Conservation (phyloP, 2,329 filamentous ascomycete species). For the Myriosclerotinia curreyana region DNA sequence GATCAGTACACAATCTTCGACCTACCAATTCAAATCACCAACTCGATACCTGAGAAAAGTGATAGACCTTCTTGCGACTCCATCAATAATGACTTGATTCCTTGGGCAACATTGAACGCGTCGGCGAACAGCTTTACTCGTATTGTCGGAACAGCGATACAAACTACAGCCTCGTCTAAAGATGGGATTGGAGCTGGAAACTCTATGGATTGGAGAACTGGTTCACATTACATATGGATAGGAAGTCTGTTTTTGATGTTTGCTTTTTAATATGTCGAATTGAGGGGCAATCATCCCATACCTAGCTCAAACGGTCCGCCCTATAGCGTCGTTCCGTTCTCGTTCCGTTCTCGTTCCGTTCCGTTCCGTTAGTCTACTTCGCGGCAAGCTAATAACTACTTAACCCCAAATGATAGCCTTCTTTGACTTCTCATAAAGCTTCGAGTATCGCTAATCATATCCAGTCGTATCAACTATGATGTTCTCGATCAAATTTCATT, state of each 20-base stretch:
- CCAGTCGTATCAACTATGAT: neutral
- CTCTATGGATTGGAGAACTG: constrained; percentile 39
- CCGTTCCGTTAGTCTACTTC: neutral
- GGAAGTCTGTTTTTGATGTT: constrained; percentile 38
- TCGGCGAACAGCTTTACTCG: constrained; percentile 36
- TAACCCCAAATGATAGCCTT: neutral
- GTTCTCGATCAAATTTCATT: neutral
- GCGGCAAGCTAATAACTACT: neutral
- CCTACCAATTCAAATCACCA: constrained; percentile 65
- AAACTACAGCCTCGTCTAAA: constrained; percentile 38
- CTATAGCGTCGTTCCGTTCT: neutral
- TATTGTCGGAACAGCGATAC: constrained; percentile 33
- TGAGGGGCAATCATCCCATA: neutral
- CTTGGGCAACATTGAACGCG: constrained; percentile 46
- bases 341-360: neutral
- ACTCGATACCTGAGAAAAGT: constrained; percentile 51
- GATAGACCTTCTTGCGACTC: constrained; percentile 49
- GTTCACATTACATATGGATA: constrained; percentile 40
- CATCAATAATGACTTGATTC: constrained; percentile 51
- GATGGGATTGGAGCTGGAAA: constrained; percentile 40
- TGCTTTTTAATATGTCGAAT: constrained; percentile 31
- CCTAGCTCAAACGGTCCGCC: too few relatives aligned
- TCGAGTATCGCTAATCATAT: neutral
- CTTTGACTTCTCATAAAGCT: neutral
- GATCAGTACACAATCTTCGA: constrained; percentile 70